phyloP scores from a whole-genome alignment of 1,284 basidiomycete species.

The Ceratobasidium sp. region DNA sequence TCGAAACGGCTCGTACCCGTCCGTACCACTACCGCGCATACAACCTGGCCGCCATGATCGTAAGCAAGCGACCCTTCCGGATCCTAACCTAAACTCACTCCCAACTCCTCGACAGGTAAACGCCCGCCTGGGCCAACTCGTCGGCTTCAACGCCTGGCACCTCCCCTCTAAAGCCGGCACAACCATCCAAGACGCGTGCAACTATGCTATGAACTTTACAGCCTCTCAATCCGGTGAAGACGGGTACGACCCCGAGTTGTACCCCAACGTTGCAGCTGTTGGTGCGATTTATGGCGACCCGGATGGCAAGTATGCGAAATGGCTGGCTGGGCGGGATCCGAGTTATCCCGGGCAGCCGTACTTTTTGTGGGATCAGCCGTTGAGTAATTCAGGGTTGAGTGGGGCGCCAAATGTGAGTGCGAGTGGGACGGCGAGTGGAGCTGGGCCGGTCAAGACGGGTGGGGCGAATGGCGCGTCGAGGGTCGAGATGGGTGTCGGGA shows the following conservation, averaged over 20 bases:
- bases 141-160: conserved; percentile 59
- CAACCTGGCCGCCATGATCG: conserved; percentile 49
- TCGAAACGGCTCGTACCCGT: conserved; percentile 50
- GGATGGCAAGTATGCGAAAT: conserved; percentile 42
- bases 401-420: not conserved
- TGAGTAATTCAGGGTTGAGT: conserved; percentile 45
- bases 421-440: not conserved
- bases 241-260: conserved; percentile 57
- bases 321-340: conserved; percentile 50
- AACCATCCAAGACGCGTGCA: conserved; percentile 64
- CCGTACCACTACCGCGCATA: conserved; percentile 46
- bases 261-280: conserved; percentile 52
- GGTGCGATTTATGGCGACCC: conserved; percentile 42
- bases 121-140: conserved; percentile 60
- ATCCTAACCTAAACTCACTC: not conserved
- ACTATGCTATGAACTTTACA: conserved; percentile 62
- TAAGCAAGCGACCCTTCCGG: conserved; percentile 38
- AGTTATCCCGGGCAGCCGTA: conserved; percentile 57
- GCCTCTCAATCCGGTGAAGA: conserved; percentile 50
- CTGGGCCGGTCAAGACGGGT: not conserved
- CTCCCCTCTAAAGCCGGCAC: conserved; percentile 57
- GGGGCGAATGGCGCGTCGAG: not conserved
- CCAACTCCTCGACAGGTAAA: conserved; percentile 56
- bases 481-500: not conserved
- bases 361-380: conserved; percentile 64